Base-by-base conservation (phyloP, 805 yeast species). In the Zygosaccharomyces pseudorouxii region DNA sequence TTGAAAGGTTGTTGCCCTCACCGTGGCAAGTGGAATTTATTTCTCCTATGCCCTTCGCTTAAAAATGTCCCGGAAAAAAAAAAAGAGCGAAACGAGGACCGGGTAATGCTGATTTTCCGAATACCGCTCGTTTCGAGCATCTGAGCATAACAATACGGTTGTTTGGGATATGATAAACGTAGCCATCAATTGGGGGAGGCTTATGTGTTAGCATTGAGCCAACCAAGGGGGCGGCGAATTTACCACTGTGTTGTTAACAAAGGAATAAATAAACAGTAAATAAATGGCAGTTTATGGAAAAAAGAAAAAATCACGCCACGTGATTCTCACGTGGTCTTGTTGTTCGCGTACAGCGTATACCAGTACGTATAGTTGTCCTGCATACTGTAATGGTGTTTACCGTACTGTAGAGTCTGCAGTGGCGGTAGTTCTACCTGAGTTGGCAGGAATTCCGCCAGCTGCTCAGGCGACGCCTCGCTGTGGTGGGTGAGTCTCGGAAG, bases 331-430 rank as follows among this genome's bases (percentile, higher is more conserved):
- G 42, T 25, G 28, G 28, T 25, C 5, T 29, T 19, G 27, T 33
- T 14, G 35, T 11, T 12, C 16, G 10, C 12, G 18, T 41, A 41
- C 23, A 41, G 44, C 12, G 44, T 29, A 29, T 41, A 41, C 44
- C 44, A 41, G 37, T 41, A 41, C 3, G 36, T 41, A 25, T 14
- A 41, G n/a, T 29, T 30, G 27, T 29, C 27, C 35, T 41, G 28
- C 36, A 8, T 28, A 4, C 18, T 19, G 36, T 41, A 41, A 36
- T 41, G 37, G 19, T 20, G 37, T 3, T 73, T 77, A 1, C 73
- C 65, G 37, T 70, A 72, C 14, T 63, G 55, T 31, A 62, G 56
- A 59, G 56, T 71, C 75, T 12, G 72, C 78, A 28, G 71, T 71
- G 39, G 76, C 8, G 65, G 66, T 18, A 62, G 53, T n/a, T 31